Base-by-base conservation (phyloP, 2,329 filamentous ascomycete genomes). In the Colletotrichum sp. region DNA sequence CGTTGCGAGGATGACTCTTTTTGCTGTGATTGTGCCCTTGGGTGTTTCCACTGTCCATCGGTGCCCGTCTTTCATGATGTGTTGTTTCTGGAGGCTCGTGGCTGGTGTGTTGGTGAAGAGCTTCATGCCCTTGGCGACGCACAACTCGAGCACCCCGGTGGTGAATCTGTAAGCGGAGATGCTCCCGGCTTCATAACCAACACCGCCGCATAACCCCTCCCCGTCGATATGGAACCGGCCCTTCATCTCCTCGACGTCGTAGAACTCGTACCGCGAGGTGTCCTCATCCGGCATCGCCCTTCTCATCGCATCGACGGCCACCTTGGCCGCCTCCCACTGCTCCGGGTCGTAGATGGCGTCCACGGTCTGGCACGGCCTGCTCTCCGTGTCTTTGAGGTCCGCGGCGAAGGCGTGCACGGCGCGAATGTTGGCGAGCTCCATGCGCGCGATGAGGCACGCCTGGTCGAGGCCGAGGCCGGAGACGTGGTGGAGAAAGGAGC, bases 281-380 rank as follows among this genome's bases (percentile, higher is more conserved):
- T 84, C 81, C 22, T 88, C 84, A 4, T 81, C 81, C 0, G 87
- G 86, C 80, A 91, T 84, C 5, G 84, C 83, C 12, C 81, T 82
- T 30, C 83, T 84, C 86, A 92, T 89, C 6, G 85, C 82, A 6
- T 82, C 79, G 18, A 91, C 85, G 5, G 86, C 84, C 18, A 79
- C 76, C 28, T 82, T 79, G 2, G 87, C 86, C 3, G 79, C 71
- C 6, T 81, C 80, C 83, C 87, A 89, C 65, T 87, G 83, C 10
- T 74, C 80, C 22, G 83, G 75, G 74, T 92, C 89, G 79, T 92
- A 92, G 36, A 92, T 84, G 4, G 92, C 83, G 80, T 93, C 91
- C 3, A 92, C 86, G 0, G 92, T 93, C 28, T 87, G 84, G 78
- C 90, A 89, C 12, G 86, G 80, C 48, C 83, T 79, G 66, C 86